Evolutionary conservation across 2,329 filamentous ascomycete genomes (phyloP).

Genomic region (Aureobasidium sp.): DNA sequence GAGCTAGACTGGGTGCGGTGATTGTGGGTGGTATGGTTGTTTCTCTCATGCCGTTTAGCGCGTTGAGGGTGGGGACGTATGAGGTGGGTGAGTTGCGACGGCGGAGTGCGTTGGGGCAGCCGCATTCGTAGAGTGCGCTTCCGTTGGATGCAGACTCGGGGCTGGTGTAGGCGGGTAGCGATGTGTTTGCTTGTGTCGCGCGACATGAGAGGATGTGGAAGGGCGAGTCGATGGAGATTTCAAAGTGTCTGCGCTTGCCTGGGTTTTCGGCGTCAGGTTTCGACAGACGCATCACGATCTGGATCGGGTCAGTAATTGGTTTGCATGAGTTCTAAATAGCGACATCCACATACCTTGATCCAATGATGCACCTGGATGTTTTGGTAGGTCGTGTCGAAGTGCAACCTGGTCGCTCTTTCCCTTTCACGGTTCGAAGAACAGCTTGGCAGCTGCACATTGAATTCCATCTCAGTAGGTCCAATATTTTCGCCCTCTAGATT

Average conservation of each 20-base stretch:
- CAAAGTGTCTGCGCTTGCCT: conserved; percentile 76
- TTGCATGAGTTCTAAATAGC: neutral
- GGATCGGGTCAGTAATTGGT: conserved; percentile 13
- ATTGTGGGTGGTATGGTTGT: conserved; percentile 25
- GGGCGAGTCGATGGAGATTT: conserved; percentile 93
- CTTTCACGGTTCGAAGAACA: conserved; percentile 75
- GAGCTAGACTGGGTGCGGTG: conserved; percentile 44
- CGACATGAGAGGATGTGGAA: conserved; percentile 90
- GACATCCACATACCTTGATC: conserved; percentile 67
- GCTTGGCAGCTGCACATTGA: conserved; percentile 84
- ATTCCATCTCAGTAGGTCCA: conserved; percentile 88
- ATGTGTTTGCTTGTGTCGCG: conserved; percentile 84
- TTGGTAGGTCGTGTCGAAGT: conserved; percentile 89
- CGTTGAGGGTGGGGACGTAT: conserved; percentile 51
- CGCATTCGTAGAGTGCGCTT: conserved; percentile 46
- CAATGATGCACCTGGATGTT: conserved; percentile 93
- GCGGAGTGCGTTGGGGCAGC: conserved; percentile 59
- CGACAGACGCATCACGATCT: conserved; percentile 91
- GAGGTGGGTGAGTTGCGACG: conserved; percentile 43
- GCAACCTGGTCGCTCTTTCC: conserved; percentile 58
- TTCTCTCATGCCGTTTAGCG: conserved; percentile 37
- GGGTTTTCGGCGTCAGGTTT: conserved; percentile 74
- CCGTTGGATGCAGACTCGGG: conserved; percentile 35
- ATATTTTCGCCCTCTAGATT: conserved; percentile 70
- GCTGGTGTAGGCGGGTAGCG: conserved; percentile 70